Evolutionary conservation across 805 yeast species (phyloP), one percentile per base, ranked within the genome.

Genomic region (Candida piceae): DNA sequence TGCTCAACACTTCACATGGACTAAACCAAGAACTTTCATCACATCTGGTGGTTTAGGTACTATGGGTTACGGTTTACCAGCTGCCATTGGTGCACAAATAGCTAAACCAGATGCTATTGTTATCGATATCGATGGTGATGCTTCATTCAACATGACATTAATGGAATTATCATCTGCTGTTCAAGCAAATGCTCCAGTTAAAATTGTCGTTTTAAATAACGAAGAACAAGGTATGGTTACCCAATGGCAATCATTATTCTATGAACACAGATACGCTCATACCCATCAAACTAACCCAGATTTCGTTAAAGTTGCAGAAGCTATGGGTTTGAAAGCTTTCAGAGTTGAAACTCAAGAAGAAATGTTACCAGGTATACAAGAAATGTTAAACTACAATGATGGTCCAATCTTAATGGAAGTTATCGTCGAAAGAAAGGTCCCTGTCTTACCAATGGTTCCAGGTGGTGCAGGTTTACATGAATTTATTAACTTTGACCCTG

Each of bases 221-320:
- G 97, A 90, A 69, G 98, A 93, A 70, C 98, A 93, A 70, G 98
- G 98, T 60, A 93, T 93, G 98, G 98, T 93, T 39, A 90, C 97
- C 11, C 98, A 93, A 66, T 93, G 98, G 98, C 98, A 93, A 70
- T 84, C 96, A 10, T 70, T 93, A 44, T 93, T 93, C 72, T 93
- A 93, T 67, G 95, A 90, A 63, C 90, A 90, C 66, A 80, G 98
- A 67, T 93, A 86, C 64, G 75, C 97, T n/a, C 97, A 93, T 66
- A 90, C 98, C 17, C 97, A 93, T 67, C 98, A 93, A 69, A 60
- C 74, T 41, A 93, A 93, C 64, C 98, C 98, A 39, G 83, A 93
- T 65, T 93, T 89, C 60, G 77, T 86, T 72, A 85, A 84, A 64
- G 71, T 93, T 39, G 95, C 96, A 16, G 96, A 93, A 34, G 83